Evolutionary conservation across 305 asterid species (phyloP).

Genomic region (Fraxinus albicans): DNA sequence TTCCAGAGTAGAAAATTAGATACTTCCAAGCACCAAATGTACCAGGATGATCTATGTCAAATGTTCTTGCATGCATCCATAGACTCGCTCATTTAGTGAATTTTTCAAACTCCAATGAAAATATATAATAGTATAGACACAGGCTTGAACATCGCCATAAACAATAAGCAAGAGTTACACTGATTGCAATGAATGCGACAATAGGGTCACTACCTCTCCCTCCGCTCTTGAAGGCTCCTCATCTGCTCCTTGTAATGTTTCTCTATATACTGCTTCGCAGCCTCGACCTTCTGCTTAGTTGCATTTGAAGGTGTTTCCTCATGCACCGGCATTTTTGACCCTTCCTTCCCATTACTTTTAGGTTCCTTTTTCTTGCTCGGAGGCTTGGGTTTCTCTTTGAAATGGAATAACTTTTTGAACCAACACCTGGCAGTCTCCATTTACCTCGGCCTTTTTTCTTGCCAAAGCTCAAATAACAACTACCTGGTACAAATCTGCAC

Average conservation of each 20-base stretch:
- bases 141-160: neutral
- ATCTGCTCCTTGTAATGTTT: constrained; percentile 94
- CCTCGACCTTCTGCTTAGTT: constrained; percentile 87
- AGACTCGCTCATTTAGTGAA: neutral
- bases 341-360: constrained; percentile 57
- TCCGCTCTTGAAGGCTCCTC: constrained; percentile 85
- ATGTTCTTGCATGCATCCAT: neutral
- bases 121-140: neutral
- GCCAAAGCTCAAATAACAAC: constrained; percentile 25
- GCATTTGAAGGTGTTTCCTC: constrained; percentile 85
- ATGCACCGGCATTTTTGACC: constrained; percentile 38
- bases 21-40: constrained; percentile 11
- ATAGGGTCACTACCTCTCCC: constrained; percentile 62
- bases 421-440: constrained; percentile 74
- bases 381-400: constrained; percentile 70
- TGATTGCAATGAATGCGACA: neutral
- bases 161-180: neutral
- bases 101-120: neutral
- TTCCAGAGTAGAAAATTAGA: neutral
- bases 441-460: constrained; percentile 21
- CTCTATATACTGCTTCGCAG: constrained; percentile 93
- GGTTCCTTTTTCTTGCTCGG: constrained; percentile 52
- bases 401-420: constrained; percentile 46
- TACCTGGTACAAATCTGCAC: constrained; percentile 21
- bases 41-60: neutral